phyloP scores from a whole-genome alignment of 805 yeast species.

The Nakazawaea siamensis region DNA sequence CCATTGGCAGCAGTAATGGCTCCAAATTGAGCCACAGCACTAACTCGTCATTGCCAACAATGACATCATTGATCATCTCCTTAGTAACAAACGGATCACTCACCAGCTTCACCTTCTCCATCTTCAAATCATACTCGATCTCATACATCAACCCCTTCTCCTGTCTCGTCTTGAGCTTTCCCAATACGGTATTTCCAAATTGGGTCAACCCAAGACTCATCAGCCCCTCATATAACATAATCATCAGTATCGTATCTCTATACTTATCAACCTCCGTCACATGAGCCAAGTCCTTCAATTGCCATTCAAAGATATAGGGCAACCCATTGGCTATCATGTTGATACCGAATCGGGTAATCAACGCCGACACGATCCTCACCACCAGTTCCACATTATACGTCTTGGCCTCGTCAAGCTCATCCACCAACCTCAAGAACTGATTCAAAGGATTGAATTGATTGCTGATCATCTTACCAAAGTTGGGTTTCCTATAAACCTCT shows the following conservation, averaged over 20 bases:
- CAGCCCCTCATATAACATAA: conserved; percentile 18
- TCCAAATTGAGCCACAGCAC: conserved; percentile 6
- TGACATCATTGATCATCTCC: neutral
- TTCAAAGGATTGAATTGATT: conserved; percentile 32
- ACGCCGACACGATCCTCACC: conserved; percentile 10
- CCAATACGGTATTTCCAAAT: neutral
- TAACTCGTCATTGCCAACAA: neutral
- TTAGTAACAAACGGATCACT: conserved; percentile 3
- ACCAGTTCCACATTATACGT: neutral
- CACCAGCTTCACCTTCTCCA: neutral
- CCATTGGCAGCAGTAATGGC: neutral
- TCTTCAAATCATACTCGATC: neutral
- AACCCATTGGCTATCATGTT: conserved; percentile 37
- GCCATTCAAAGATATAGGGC: conserved; percentile 40
- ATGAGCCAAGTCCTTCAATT: conserved; percentile 14
- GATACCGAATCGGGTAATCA: conserved; percentile 31
- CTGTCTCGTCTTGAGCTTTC: neutral
- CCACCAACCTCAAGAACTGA: conserved; percentile 28
- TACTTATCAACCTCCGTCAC: conserved; percentile 4
- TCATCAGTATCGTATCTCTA: conserved; percentile 27
- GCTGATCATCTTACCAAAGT: conserved; percentile 32
- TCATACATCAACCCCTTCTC: neutral
- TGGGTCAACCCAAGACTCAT: neutral
- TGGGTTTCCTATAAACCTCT: conserved; percentile 24
- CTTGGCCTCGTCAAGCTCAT: conserved; percentile 12